Conservation (phyloP, 352 stramenopile species). For the Phytopythium litorale region DNA sequence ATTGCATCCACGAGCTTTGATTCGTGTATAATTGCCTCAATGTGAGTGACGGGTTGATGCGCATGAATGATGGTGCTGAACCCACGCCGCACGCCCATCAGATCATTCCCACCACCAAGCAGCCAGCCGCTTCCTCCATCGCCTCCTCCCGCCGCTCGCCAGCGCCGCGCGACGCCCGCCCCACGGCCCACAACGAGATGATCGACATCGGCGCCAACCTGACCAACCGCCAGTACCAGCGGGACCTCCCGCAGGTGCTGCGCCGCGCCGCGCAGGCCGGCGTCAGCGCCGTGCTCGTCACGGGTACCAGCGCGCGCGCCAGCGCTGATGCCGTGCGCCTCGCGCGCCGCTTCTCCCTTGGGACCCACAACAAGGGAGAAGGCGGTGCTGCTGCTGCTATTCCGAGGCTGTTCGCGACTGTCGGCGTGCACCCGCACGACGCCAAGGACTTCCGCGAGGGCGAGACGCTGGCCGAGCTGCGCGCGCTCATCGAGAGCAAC, state of each 20-base stretch:
- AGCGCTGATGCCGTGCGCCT: slow-evolving; percentile 41
- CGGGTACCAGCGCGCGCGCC: slow-evolving; percentile 56
- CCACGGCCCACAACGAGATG: slow-evolving; percentile 9
- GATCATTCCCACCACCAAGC: not conserved
- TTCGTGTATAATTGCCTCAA: not conserved
- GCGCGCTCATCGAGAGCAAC: slow-evolving; percentile 32
- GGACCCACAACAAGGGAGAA: not conserved
- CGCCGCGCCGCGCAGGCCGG: slow-evolving; percentile 63
- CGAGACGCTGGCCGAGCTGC: slow-evolving; percentile 34
- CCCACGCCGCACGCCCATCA: not conserved
- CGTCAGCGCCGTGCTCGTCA: slow-evolving; percentile 83
- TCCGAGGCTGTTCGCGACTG: slow-evolving; percentile 71
- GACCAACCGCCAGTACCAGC: slow-evolving; percentile 57
- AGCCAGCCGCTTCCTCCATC: too few species aligned
- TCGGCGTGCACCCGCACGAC: slow-evolving; percentile 94
- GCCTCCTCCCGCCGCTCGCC: not conserved
- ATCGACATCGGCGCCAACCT: slow-evolving; percentile 76
- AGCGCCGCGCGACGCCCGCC: not conserved
- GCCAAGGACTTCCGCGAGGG: slow-evolving; percentile 73
- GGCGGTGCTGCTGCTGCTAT: slow-evolving; percentile 16
- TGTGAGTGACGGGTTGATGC: not conserved
- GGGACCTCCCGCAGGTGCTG: slow-evolving; percentile 89
- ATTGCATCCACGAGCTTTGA: not conserved
- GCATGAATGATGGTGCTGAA: not conserved
- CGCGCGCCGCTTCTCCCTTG: slow-evolving; percentile 15